phyloP scores from a whole-genome alignment of 257 asterid genomes.

The Petrea volubilis region DNA sequence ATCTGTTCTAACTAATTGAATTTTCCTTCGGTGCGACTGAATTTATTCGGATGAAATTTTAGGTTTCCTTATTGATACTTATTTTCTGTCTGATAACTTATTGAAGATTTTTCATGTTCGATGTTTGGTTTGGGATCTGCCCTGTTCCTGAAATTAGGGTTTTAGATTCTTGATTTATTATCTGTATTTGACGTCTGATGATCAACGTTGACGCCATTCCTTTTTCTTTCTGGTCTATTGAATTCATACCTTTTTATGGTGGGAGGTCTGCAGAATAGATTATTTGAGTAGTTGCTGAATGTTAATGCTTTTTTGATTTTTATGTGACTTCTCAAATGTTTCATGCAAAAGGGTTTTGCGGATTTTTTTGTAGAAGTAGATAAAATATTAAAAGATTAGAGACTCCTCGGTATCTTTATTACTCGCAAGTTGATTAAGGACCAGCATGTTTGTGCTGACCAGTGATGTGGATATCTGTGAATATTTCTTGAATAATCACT shows the following conservation, averaged over 20 bases:
- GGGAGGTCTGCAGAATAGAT: background rate
- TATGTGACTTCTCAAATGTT: background rate
- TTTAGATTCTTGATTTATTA: background rate
- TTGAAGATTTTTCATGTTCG: background rate
- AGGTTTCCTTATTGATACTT: background rate
- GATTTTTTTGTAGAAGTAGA: background rate
- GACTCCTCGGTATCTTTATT: background rate
- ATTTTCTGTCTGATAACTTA: background rate
- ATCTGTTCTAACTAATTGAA: constrained; percentile 8
- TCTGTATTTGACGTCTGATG: background rate
- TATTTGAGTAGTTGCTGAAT: constrained; percentile 2
- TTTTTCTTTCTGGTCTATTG: background rate
- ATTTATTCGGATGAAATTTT: background rate
- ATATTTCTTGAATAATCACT: background rate
- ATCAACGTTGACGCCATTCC: background rate
- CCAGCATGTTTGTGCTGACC: too few species aligned
- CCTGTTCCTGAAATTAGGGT: background rate
- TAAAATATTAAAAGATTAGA: background rate
- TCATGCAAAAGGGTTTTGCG: background rate
- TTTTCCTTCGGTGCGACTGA: background rate
- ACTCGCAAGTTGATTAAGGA: background rate
- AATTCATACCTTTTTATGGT: background rate
- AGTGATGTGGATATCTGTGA: too few species aligned
- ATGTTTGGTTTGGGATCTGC: background rate
- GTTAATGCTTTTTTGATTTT: background rate